Base-by-base conservation (phyloP, 2,329 filamentous ascomycete genomes). In the Cladosporium colombiae region DNA sequence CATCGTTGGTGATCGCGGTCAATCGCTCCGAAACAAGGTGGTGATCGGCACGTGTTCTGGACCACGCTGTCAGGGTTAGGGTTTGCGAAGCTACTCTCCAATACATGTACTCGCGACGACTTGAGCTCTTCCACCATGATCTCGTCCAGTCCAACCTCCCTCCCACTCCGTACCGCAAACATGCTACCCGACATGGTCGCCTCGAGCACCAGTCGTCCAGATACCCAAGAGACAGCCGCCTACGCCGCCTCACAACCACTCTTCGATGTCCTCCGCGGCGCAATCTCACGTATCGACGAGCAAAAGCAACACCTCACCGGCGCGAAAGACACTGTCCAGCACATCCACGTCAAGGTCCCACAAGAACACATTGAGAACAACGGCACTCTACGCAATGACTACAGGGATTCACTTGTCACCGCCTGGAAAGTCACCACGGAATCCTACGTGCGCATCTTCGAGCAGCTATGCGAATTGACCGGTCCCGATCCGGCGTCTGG, bases 181-280 rank as follows among this genome's bases (percentile, higher is more conserved):
- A 65, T 65, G 62, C 25, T 65, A 25, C 62, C 62, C 5, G 62
- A 57, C 62, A 55, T 46, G 50, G 35, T 50, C 8, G 35, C 44
- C 25, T 56, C 57, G 46, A 62, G 57, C 58, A 66, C 50, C 35
- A 62, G 55, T 57, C 57, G 44, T 5, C 57, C 57, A n/a, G 58
- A 66, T 18, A 62, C 57, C 21, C 49, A 56, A 29, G 56, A 58
- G 31, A 69, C 52, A 16, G 74, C 74, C 14, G 74, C 74, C 18
- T 74, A 74, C 44, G 68, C 69, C 29, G 73, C 72, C 5, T 74
- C 72, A 2, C 74, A 75, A 64, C 72, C 72, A 23, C 65, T 76
- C 37, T 74, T 73, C 67, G 68, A 72, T 62, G 69, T 70, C 18
- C 69, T 76, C 6, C 65, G 67, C n/a, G 67, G 64, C 57, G 72